These are phyloP conservation scores for Salvia hispanica DNA, from an alignment of 257 asterid genomes.

Conservation along the genomic window DNA sequence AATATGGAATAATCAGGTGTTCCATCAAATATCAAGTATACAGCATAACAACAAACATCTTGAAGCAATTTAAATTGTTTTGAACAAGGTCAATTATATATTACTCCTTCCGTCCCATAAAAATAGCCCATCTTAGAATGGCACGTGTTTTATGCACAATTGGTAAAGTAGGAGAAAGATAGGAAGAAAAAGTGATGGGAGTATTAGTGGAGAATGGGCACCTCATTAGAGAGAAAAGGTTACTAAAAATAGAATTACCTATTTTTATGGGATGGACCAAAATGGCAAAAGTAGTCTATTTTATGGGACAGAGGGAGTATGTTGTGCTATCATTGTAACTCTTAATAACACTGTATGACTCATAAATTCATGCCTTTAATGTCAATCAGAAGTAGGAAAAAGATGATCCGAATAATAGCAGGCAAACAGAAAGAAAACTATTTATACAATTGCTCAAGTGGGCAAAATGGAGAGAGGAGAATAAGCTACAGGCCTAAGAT, in stretches of 20 bases:
- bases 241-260: no score
- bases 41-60: background rate
- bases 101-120: no score
- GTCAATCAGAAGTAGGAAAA: background rate
- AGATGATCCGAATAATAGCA: background rate
- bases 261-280: no score
- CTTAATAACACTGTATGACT: background rate
- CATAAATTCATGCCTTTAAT: background rate
- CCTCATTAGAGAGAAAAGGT: no score
- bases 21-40: background rate
- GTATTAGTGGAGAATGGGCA: no score
- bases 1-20: background rate
- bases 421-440: constrained; percentile 1
- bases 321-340: constrained; percentile 17
- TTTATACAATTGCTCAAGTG: background rate
- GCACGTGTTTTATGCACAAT: no score
- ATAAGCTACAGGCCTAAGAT: background rate
- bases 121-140: no score
- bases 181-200: no score
- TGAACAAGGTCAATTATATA: constrained; percentile 3
- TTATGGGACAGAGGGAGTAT: background rate
- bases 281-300: no score
- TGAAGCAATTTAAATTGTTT: background rate
- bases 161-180: no score
- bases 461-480: background rate